phyloP scores from a whole-genome alignment of 2,329 filamentous ascomycete genomes.

The Phaeosphaeria sp. region DNA sequence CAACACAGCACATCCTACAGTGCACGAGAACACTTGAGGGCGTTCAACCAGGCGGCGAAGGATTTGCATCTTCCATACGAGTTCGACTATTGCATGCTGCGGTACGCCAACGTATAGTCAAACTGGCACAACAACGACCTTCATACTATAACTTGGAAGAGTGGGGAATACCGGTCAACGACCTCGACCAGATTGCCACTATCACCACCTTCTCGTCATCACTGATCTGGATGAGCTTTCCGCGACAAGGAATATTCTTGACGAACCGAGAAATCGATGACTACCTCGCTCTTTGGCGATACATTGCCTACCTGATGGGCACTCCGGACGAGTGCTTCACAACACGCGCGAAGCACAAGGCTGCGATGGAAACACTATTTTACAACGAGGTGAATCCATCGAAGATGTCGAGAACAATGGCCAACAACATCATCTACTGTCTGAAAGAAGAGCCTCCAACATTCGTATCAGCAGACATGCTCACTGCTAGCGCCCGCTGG shows the following conservation, averaged over 20 bases:
- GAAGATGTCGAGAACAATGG: slow-evolving; percentile 67
- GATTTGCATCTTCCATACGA: slow-evolving; percentile 69
- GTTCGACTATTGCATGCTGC: slow-evolving; percentile 74
- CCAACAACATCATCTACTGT: slow-evolving; percentile 76
- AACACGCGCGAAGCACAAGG: slow-evolving; percentile 62
- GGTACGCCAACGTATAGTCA: slow-evolving; percentile 70
- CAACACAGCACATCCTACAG: slow-evolving; percentile 77
- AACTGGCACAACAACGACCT: slow-evolving; percentile 62
- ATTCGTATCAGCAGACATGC: slow-evolving; percentile 69
- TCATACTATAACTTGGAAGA: slow-evolving; percentile 67
- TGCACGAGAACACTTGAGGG: slow-evolving; percentile 70
- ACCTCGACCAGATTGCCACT: slow-evolving; percentile 76
- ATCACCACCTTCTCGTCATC: slow-evolving; percentile 73
- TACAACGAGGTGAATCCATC: slow-evolving; percentile 72
- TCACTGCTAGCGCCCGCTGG: slow-evolving; percentile 72
- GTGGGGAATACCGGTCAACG: slow-evolving; percentile 74
- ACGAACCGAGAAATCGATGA: slow-evolving; percentile 68
- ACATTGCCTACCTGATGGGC: slow-evolving; percentile 75
- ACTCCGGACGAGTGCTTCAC: slow-evolving; percentile 68
- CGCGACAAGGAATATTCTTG: slow-evolving; percentile 74
- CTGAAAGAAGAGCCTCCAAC: slow-evolving; percentile 71
- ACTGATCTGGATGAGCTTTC: slow-evolving; percentile 72
- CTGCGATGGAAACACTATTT: slow-evolving; percentile 72
- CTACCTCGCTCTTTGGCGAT: slow-evolving; percentile 78
- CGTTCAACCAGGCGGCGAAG: slow-evolving; percentile 72